Base-by-base conservation (phyloP, 352 stramenopile species). In the Lagenidium sp. region DNA sequence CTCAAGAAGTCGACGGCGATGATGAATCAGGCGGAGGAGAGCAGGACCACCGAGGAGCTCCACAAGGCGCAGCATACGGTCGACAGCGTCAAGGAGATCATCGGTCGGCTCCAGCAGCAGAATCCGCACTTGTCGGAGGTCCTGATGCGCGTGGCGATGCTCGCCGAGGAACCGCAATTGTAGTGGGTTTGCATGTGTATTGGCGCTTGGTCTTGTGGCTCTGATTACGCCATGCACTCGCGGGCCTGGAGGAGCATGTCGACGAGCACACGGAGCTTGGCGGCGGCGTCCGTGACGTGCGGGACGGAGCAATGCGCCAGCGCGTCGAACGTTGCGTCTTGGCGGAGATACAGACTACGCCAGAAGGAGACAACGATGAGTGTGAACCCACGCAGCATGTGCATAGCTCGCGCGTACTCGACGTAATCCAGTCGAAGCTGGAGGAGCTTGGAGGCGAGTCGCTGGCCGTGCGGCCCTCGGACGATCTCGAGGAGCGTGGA, bases 91-190 rank as follows among this genome's bases (percentile, higher is more conserved):
- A 73, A 73, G 29, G 57, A 69, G 8, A 75, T 88, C 36, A 72
- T 94, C 22, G 25, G 44, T 11, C 45, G 55, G 40, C 59, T 93
- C 13, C 63, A 84, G 51, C 60, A 68, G 32, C 70, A 85, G 29
- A 82, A 69, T 32, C 82, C 82, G 11, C 80, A 95, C 23, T 52
- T 96, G 18, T 60, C 57, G 11, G 85, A 95, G 42, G 82, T 96
- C 21, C 76, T 96, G 4, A 53, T 66, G 20, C 77, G 85, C 0
- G 82, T 96, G 3, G 50, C 79, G 19, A 44, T 87, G 44, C 78
- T 96, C 4, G 68, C 80, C 5, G 75, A 94, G 45, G 80, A 89
- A 39, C 70, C 76, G 15, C 57, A 56, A 11, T 4, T 57, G n/a
- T 57, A 35, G 43, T n/a, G 15, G 8, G 31, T 16, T 31, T 38